phyloP scores from a whole-genome alignment of 495 filamentous ascomycete species.

The Penicillium antarcticum region DNA sequence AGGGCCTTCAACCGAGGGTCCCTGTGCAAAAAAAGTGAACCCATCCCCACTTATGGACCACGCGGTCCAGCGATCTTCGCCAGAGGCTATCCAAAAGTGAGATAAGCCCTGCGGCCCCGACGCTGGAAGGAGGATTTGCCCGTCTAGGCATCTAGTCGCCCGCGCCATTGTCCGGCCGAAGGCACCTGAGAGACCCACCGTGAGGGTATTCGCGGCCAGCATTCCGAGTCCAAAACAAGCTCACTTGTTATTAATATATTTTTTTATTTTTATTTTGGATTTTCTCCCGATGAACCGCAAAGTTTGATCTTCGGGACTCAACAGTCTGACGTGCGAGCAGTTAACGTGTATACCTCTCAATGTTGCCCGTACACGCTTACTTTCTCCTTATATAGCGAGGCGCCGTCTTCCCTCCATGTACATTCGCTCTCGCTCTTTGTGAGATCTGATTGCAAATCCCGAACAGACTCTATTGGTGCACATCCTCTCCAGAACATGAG shows the following conservation, averaged over 20 bases:
- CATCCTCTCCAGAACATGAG: slow-evolving; percentile 1
- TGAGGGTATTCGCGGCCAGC: slow-evolving; percentile 16
- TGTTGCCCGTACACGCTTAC: too few relatives aligned
- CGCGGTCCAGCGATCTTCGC: slow-evolving; percentile 24
- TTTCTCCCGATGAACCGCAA: neutral
- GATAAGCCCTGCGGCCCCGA: slow-evolving; percentile 29
- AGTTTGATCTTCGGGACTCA: neutral
- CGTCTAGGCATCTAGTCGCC: slow-evolving; percentile 24
- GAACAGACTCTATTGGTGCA: neutral
- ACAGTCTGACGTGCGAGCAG: neutral
- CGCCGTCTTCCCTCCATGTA: neutral
- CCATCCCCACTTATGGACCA: slow-evolving; percentile 17
- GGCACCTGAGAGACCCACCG: slow-evolving; percentile 11
- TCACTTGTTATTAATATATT: neutral
- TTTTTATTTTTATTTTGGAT: neutral
- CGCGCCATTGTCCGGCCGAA: slow-evolving; percentile 24
- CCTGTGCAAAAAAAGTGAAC: slow-evolving; percentile 12
- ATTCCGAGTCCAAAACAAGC: slow-evolving; percentile 15
- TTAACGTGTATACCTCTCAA: too few relatives aligned
- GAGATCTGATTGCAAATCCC: neutral
- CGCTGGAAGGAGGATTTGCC: slow-evolving; percentile 25
- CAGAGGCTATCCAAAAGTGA: slow-evolving; percentile 12
- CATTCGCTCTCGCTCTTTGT: neutral
- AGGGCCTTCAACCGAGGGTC: slow-evolving; percentile 9
- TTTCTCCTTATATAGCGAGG: too few relatives aligned